Evolutionary conservation across 352 stramenopile species (phyloP), one percentile per base, ranked within the genome.

Genomic region (Pythium scleroteichum): DNA sequence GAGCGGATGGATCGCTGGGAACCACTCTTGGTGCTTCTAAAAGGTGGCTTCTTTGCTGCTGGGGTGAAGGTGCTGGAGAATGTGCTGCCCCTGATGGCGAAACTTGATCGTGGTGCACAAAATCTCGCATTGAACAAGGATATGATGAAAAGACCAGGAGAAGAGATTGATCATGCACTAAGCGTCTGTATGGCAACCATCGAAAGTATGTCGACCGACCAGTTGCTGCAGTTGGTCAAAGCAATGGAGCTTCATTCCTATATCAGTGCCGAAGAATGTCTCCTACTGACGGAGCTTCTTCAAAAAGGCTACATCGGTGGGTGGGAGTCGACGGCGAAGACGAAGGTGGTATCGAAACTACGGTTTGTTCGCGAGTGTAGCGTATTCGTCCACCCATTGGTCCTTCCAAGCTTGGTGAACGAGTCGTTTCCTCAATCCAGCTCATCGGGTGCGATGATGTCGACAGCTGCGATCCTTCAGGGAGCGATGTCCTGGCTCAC

Each of bases 1-100:
- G 76, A 88, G 47, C 68, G 82, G 2, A 78, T 95, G 20, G 86
- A 95, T 71, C 82, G 85, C 16, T 95, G 82, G 82, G 85, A 93
- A 39, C 86, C 86, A 1, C 64, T 95, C 26, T 53, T 95, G 2
- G 71, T 91, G 4, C 59, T 95, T 33, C 55, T 95, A 0, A 91
- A 93, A 62, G 73, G 79, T 29, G 71, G 76, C 0, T 49, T 80
- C 16, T 92, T 88, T 42, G 26, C 62, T 19, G 86, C 86, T 26
- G 72, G 73, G 22, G 76, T 95, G 4, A 82, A 82, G 22, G 80
- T 95, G 2, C 60, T 94, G 1, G 81, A 92, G 35, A 90, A 88
- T 53, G 54, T 94, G 3, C 66, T 95, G 1, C 82, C 86, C 4
- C 59, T 90, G 16, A 62, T 94, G 45, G 78, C 86, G 2, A 76